Percentiles rank a stretch among this genome's conserved stretches.
These are phyloP conservation scores for Hanseniaspora meyeri DNA, from an alignment of 805 yeast genomes.

Conservation along the genomic window DNA sequence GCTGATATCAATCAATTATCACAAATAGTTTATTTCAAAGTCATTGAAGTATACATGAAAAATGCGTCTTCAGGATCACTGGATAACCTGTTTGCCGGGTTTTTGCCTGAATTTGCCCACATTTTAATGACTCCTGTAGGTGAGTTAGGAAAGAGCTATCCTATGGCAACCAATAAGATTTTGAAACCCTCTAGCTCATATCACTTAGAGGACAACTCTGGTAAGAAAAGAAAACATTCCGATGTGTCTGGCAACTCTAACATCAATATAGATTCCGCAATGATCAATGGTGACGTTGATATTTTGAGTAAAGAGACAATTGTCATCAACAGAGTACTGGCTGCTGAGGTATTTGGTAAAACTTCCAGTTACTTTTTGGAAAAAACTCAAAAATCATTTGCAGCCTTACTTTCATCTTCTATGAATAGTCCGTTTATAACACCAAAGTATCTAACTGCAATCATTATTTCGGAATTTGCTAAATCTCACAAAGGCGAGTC, in stretches of 20 bases:
- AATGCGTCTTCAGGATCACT: slow-evolving; percentile 19
- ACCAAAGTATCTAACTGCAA: slow-evolving; percentile 58
- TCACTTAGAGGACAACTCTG: slow-evolving; percentile 23
- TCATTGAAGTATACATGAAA: slow-evolving; percentile 37
- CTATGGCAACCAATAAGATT: slow-evolving; percentile 64
- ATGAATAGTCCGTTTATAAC: slow-evolving; percentile 60
- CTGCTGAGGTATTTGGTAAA: slow-evolving; percentile 65
- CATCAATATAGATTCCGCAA: slow-evolving; percentile 86
- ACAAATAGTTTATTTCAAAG: slow-evolving; percentile 42
- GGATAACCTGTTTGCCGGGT: slow-evolving; percentile 43
- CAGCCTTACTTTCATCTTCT: slow-evolving; percentile 29
- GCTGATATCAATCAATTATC: slow-evolving; percentile 55
- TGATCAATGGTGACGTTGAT: slow-evolving; percentile 80
- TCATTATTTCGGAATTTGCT: slow-evolving; percentile 62
- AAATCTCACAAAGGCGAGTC: slow-evolving; percentile 18
- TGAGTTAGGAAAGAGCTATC: slow-evolving; percentile 73
- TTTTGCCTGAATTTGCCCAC: slow-evolving; percentile 47
- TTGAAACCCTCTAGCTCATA: slow-evolving; percentile 55
- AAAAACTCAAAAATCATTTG: slow-evolving; percentile 30
- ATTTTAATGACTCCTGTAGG: slow-evolving; percentile 90
- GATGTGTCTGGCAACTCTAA: slow-evolving; percentile 36
- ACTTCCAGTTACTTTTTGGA: slow-evolving; percentile 41
- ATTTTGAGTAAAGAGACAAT: slow-evolving; percentile 67
- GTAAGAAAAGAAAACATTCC: slow-evolving; percentile 24
- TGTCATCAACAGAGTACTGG: slow-evolving; percentile 60